Percentiles rank a stretch among this genome's conserved stretches.
phyloP scores from a whole-genome alignment of 257 asterid species.

The Solanum pinnatisectum region DNA sequence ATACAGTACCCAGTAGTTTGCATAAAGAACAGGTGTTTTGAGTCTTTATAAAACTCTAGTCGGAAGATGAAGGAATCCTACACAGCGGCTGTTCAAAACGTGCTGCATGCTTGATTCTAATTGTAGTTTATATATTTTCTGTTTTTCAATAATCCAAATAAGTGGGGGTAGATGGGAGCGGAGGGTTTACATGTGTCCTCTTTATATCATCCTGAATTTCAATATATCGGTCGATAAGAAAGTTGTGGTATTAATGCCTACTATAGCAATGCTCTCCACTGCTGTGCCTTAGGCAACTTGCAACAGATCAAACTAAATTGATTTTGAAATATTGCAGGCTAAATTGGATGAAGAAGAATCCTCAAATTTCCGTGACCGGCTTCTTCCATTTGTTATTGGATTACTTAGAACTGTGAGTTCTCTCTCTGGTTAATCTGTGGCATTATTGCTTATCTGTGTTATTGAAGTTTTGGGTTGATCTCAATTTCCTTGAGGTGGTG shows the following conservation, averaged over 20 bases:
- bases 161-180: neutral
- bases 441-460: neutral
- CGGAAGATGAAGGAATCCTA: neutral
- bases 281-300: neutral
- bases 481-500: neutral
- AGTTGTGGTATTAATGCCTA: neutral
- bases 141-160: neutral
- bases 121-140: neutral
- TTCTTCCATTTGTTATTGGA: conserved; percentile 92
- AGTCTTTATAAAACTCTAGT: neutral
- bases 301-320: conserved; percentile 1
- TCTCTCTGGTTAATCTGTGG: neutral
- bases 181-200: neutral
- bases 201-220: neutral
- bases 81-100: neutral
- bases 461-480: neutral
- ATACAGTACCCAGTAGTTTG: neutral
- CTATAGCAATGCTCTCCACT: neutral
- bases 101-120: neutral
- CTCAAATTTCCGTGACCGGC: conserved; percentile 72
- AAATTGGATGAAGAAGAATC: conserved; percentile 68
- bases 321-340: conserved; percentile 44
- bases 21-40: neutral
- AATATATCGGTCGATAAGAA: neutral
- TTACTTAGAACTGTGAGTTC: conserved; percentile 89